phyloP scores from a whole-genome alignment of 768 basidiomycete genomes.

The Termitomyces sp. region DNA sequence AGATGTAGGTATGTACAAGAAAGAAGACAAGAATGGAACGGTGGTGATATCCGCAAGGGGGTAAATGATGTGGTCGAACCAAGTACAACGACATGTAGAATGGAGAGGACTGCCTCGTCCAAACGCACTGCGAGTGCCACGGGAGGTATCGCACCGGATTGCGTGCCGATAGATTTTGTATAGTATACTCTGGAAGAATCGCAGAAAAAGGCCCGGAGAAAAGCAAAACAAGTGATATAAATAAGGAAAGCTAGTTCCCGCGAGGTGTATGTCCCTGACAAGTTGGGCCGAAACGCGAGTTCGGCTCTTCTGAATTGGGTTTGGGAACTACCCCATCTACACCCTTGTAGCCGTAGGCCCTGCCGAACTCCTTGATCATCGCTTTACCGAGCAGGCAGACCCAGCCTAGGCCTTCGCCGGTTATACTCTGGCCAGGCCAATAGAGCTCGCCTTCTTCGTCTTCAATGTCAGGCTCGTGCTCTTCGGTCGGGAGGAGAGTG shows the following conservation, averaged over 20 bases:
- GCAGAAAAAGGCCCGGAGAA: not conserved
- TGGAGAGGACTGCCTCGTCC: not conserved
- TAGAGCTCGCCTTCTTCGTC: conserved; percentile 85
- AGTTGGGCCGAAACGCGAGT: conserved; percentile 16
- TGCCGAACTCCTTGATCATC: conserved; percentile 81
- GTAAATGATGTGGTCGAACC: conserved; percentile 13
- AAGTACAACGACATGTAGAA: conserved; percentile 14
- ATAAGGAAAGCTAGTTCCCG: conserved; percentile 12
- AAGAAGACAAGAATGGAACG: conserved; percentile 4
- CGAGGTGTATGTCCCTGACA: conserved; percentile 13
- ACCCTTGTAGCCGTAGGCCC: conserved; percentile 67
- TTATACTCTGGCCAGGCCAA: conserved; percentile 72
- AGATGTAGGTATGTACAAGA: conserved; percentile 13
- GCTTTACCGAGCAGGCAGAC: conserved; percentile 84
- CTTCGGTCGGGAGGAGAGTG: conserved; percentile 56
- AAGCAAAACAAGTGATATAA: conserved; percentile 1
- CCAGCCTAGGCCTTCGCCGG: conserved; percentile 79
- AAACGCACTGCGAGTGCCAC: not conserved
- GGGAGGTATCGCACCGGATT: not conserved
- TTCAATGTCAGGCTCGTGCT: conserved; percentile 77
- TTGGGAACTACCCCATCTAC: conserved; percentile 70
- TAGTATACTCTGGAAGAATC: not conserved
- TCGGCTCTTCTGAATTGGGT: conserved; percentile 36
- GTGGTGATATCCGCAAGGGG: conserved; percentile 11
- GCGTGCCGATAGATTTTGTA: conserved; percentile 1